Evolutionary conservation across 768 basidiomycete genomes (phyloP), one percentile per base, ranked within the genome.

Genomic region (Suillus variegatus): DNA sequence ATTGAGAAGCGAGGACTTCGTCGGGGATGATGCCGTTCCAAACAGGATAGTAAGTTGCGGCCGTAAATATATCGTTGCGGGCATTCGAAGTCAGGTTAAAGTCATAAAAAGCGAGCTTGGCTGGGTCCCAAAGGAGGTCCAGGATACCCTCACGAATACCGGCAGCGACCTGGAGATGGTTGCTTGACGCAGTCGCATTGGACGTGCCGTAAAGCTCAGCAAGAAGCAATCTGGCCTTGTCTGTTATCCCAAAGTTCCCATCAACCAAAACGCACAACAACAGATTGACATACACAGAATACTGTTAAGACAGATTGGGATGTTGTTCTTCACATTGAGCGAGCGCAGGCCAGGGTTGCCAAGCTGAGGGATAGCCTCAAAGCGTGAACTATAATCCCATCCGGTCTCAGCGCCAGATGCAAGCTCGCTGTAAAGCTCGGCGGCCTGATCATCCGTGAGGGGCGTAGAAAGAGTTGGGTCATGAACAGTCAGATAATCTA

Each of bases 61-160:
- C 82, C n/a, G 86, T 86, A 79, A 90, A 95, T 38, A 93, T 73
- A 57, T 70, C 76, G 71, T 87, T 89, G 61, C 90, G 86, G 16
- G 84, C 72, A 60, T 89, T 87, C 3, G 88, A 83, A 8, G 86
- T 89, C 47, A 90, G 75, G 75, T 94, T 93, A 78, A 91, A 97
- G 76, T 97, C 95, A 71, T 96, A 96, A 78, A 96, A 97, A 0
- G 90, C 90, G n/a, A 94, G 81, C 80, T 91, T 92, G 9, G 80
- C 77, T 0, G 86, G 68, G 72, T 97, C 92, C 95, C 95, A 97
- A 77, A 87, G 81, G 10, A 97, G 84, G 74, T 98, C 96, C 43
- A 97, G 79, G 66, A 97, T 86, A 1, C 88, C 95, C 25, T 77
- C 81, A 64, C 86, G 85, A 51, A 94, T 78, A 9, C 78, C 76